Evolutionary conservation across 441 rosid species (phyloP), one percentile per base, ranked within the genome.

Genomic region (Dalechampia spathulata): DNA sequence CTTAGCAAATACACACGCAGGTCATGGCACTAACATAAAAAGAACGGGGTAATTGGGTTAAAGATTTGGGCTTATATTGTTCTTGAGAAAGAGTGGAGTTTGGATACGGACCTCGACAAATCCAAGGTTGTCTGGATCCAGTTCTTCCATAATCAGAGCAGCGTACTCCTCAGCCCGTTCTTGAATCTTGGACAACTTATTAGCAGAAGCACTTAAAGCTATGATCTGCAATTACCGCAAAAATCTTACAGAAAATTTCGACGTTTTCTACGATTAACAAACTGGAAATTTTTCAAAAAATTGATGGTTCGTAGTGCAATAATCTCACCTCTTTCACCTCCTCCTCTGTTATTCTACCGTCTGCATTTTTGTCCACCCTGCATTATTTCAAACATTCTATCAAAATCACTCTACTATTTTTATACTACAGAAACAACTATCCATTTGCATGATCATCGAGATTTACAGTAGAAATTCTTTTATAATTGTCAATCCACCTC

Each of bases 71-170:
- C 34, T 8, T n/a, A n/a, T n/a, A n/a, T n/a, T n/a, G 8, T 30
- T 30, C 5, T 30, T 30, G 8, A 30, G 34, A 30, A 30, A 12
- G 14, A 20, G 30, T 17, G 30, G 59, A 16, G 57, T 26, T 41
- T 41, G 45, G 20, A 21, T 41, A 52, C 47, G 45, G 49, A 85
- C 93, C 96, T 83, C 85, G 36, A 88, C 78, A 62, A 67, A 85
- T 52, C 96, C 94, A n/a, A 81, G 76, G 58, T 76, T 75, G 64
- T 78, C 71, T 2, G 80, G 87, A 61, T 85, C 93, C 2, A 87
- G 69, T 42, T 85, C 93, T 79, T 87, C 96, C 87, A 85, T 79
- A 71, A 87, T 87, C 48, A 87, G 64, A 28, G 93, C 90, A 53
- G 85, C 87, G 54, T 85, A 83, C 72, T 87, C 96, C 62, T 81